These are phyloP conservation scores for Xylaria sp. DNA, from an alignment of 495 filamentous ascomycete genomes.

Conservation along the genomic window DNA sequence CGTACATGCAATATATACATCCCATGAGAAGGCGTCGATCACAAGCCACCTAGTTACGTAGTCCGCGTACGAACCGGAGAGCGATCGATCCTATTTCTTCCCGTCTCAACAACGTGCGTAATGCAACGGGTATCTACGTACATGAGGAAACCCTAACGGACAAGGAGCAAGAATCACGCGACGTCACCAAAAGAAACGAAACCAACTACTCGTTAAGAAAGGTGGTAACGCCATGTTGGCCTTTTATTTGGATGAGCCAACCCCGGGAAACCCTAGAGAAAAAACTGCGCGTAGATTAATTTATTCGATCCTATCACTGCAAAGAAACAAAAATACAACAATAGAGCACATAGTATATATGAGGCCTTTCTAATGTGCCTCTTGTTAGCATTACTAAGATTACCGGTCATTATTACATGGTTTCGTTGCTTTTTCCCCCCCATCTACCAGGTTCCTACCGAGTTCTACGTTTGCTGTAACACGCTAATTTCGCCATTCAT, in stretches of 20 bases:
- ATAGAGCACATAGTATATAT: background rate
- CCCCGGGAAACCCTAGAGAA: background rate
- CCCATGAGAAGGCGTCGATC: background rate
- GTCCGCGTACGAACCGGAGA: background rate
- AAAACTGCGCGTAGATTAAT: background rate
- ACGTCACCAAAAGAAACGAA: background rate
- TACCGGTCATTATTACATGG: background rate
- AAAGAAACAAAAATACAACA: background rate
- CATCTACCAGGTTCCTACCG: background rate
- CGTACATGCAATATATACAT: background rate
- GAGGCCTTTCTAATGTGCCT: background rate
- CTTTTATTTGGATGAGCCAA: background rate
- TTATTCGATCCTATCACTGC: background rate
- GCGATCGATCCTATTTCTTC: background rate
- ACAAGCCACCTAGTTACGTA: constrained; percentile 1
- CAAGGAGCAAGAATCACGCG: background rate
- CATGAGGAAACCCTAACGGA: background rate
- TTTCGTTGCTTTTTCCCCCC: background rate
- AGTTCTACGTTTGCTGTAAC: background rate
- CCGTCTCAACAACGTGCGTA: background rate
- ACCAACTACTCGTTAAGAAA: background rate
- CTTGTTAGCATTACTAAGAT: background rate
- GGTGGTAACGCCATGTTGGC: background rate
- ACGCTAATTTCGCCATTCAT: background rate
- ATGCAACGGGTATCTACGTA: background rate